Conservation (phyloP, 1,284 basidiomycete species). For the Marasmius tenuissimus region DNA sequence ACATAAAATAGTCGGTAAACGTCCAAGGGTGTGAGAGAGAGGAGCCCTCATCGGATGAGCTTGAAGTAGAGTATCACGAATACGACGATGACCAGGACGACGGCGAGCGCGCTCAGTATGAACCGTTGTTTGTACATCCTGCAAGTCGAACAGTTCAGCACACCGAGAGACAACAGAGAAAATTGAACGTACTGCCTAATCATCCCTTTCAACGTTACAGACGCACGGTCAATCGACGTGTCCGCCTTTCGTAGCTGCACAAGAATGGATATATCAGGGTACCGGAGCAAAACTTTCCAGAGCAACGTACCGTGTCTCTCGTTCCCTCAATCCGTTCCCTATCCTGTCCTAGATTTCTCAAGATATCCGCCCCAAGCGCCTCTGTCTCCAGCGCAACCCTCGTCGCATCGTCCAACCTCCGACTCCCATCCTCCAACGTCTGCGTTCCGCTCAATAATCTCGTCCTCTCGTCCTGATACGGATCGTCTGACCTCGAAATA, state of each 20-base stretch:
- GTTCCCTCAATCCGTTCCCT: conserved; percentile 93
- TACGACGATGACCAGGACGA: conserved; percentile 39
- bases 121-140: conserved; percentile 46
- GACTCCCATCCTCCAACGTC: conserved; percentile 67
- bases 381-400: conserved; percentile 93
- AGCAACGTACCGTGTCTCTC: conserved; percentile 70
- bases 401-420: conserved; percentile 81
- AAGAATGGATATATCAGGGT: background rate
- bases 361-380: conserved; percentile 87
- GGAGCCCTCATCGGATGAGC: conserved; percentile 16
- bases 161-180: background rate
- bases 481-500: conserved; percentile 64
- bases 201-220: conserved; percentile 46
- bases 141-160: background rate
- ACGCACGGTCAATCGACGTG: conserved; percentile 40
- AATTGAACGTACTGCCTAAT: conserved; percentile 37
- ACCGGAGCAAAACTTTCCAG: background rate
- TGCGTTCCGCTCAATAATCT: conserved; percentile 72
- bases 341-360: conserved; percentile 81
- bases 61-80: conserved; percentile 45
- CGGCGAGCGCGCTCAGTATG: conserved; percentile 34
- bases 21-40: too few species aligned
- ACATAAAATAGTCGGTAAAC: too few species aligned
- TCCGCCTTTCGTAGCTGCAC: conserved; percentile 39
- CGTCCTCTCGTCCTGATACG: conserved; percentile 68